Conservation (phyloP, 352 stramenopile species). For the Pythium aristosporum region DNA sequence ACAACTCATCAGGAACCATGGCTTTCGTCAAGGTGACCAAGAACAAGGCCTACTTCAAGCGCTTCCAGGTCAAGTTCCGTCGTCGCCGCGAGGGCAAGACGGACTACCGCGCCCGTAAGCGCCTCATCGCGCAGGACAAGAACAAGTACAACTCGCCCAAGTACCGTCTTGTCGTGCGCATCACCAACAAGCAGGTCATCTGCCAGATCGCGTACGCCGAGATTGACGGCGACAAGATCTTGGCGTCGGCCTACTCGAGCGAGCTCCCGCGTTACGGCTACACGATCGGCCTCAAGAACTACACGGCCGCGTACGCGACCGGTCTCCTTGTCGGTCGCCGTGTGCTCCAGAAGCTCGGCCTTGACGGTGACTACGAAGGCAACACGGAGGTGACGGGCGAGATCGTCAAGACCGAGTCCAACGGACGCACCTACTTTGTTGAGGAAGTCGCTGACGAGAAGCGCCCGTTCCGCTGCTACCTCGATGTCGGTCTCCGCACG, state of each 20-base stretch:
- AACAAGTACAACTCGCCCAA: constrained; percentile 99
- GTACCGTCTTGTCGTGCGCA: constrained; percentile 95
- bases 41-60: constrained; percentile 99
- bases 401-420: constrained; percentile 93
- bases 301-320: constrained; percentile 98
- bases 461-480: constrained; percentile 96
- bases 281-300: constrained; percentile 98
- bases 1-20: constrained; percentile 72
- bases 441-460: constrained; percentile 98
- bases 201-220: constrained; percentile 99
- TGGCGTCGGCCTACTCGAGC: constrained; percentile 92
- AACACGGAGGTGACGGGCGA: constrained; percentile 96
- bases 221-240: constrained; percentile 98
- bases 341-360: constrained; percentile 96
- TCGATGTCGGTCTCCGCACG: constrained; percentile 97
- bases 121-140: constrained; percentile 98
- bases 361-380: constrained; percentile 98
- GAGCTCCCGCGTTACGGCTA: constrained; percentile 97
- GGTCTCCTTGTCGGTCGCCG: constrained; percentile 94
- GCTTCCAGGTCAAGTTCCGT: constrained; percentile 99
- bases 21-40: constrained; percentile 99
- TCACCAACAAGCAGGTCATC: constrained; percentile 97
- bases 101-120: constrained; percentile 99
- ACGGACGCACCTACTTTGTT: constrained; percentile 99
- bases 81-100: constrained; percentile 98